phyloP scores from a whole-genome alignment of 2,329 filamentous ascomycete genomes.

The Didymella glomerata region DNA sequence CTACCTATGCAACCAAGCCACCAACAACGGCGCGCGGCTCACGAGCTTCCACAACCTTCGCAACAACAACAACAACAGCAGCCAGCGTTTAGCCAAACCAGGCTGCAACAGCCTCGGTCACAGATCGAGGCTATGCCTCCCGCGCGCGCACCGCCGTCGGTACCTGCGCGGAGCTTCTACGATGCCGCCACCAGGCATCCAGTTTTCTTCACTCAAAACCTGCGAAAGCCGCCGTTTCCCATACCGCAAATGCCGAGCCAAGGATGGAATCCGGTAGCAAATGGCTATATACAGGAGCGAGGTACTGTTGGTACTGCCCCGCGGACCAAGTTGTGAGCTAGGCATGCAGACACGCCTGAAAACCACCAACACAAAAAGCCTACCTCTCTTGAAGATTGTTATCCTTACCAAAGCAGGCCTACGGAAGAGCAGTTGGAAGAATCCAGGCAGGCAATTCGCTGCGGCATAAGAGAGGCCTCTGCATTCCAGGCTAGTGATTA shows the following conservation, averaged over 20 bases:
- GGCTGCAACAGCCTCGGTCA: slow-evolving; percentile 40
- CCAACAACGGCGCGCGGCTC: slow-evolving; percentile 39
- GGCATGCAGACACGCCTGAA: too few relatives aligned
- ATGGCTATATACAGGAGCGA: slow-evolving; percentile 53
- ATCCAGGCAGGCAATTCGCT: neutral
- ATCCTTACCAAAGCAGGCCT: neutral
- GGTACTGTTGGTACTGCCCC: neutral
- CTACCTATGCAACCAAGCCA: slow-evolving; percentile 39
- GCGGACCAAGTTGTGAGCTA: slow-evolving; percentile 41
- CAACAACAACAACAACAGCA: slow-evolving; percentile 3
- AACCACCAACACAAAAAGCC: neutral
- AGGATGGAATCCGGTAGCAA: slow-evolving; percentile 55
- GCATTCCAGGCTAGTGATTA: neutral
- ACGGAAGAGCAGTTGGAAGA: neutral
- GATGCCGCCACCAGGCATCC: slow-evolving; percentile 72
- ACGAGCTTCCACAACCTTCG: slow-evolving; percentile 26
- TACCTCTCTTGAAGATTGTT: neutral
- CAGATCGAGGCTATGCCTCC: slow-evolving; percentile 62
- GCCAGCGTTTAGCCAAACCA: neutral
- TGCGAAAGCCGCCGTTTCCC: slow-evolving; percentile 64
- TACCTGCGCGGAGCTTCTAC: slow-evolving; percentile 45
- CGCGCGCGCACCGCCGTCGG: slow-evolving; percentile 28
- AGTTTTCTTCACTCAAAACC: slow-evolving; percentile 75
- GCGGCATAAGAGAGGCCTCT: too few relatives aligned
- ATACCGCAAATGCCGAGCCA: slow-evolving; percentile 48